Evolutionary conservation across 805 yeast species (phyloP), one percentile per base, ranked within the genome.

Genomic region (Metschnikowia arizonensis): DNA sequence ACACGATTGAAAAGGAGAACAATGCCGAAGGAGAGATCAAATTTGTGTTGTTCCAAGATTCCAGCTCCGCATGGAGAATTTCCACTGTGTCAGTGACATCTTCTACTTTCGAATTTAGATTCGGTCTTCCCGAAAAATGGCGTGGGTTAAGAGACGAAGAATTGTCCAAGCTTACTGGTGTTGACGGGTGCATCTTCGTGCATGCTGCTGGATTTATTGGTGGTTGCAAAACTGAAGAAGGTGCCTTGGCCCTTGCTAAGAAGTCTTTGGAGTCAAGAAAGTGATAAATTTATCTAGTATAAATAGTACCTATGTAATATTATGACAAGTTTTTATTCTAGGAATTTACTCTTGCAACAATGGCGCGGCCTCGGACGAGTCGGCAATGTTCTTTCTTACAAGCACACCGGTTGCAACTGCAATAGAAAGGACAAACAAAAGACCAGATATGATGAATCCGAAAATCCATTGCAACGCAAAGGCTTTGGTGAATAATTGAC

Each of bases 181-280:
- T 93, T 45, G 81, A 79, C 26, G 96, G 87, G 7, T 87, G 97
- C 62, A 80, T 90, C 17, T 93, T 93, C 61, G 81, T 93, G 47
- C 99, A 93, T 58, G 97, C 98, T 35, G 87, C 96, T 33, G 98
- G 99, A 0, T 93, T 93, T 67, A 93, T 93, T 59, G 99, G 99
- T 36, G 99, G 99, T 44, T 88, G 91, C 46, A 74, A 81, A 59
- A 77, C 95, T 19, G 70, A 74, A 51, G 97, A 88, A 42, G 85
- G 86, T 26, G 97, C 83, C 11, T 62, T 88, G 47, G 66, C 78
- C 59, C 74, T 93, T 65, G 97, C 98, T 5, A 69, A 67, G 43
- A 42, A 54, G 52, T 60, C 68, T 10, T 58, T 63, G 50, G 54
- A 35, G 26, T 44, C 48, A n/a, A 26, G 29, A 15, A 31, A 19